Evolutionary conservation across 2,329 filamentous ascomycete species (phyloP).

Genomic region (Parafenestella ontariensis): DNA sequence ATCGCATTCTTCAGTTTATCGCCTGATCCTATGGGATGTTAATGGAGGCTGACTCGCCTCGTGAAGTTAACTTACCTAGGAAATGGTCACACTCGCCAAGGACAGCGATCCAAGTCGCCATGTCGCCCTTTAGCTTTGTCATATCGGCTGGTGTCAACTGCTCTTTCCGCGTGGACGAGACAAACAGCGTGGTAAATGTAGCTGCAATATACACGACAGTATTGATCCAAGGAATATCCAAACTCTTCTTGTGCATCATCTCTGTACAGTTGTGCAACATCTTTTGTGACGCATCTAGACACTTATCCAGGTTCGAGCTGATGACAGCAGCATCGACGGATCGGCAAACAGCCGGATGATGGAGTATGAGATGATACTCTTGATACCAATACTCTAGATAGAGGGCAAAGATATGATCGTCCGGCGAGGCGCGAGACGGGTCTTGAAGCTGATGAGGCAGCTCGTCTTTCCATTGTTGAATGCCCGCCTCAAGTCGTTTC

Average conservation of each 20-base stretch:
- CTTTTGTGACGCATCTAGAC: constrained; percentile 69
- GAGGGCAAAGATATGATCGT: constrained; percentile 57
- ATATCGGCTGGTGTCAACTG: constrained; percentile 66
- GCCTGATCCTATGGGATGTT: constrained; percentile 52
- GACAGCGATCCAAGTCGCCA: constrained; percentile 73
- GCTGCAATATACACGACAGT: constrained; percentile 75
- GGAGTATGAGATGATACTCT: constrained; percentile 59
- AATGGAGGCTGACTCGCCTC: background rate
- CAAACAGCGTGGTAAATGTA: constrained; percentile 75
- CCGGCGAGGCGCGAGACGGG: constrained; percentile 51
- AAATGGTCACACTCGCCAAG: constrained; percentile 70
- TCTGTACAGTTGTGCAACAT: constrained; percentile 67
- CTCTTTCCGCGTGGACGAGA: constrained; percentile 71
- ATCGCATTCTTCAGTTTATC: constrained; percentile 57
- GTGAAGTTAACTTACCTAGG: constrained; percentile 63
- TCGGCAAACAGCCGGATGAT: constrained; percentile 61
- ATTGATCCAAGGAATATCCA: constrained; percentile 82
- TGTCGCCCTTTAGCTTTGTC: constrained; percentile 67
- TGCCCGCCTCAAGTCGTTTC: constrained; percentile 68
- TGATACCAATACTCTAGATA: constrained; percentile 59
- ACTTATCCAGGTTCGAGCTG: constrained; percentile 62
- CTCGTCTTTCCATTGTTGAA: constrained; percentile 68
- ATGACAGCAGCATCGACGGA: constrained; percentile 66
- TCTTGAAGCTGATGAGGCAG: constrained; percentile 68
- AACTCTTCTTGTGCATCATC: constrained; percentile 68